These are phyloP conservation scores for Pseudozyma sp. DNA, from an alignment of 1,284 basidiomycete species.

Conservation along the genomic window DNA sequence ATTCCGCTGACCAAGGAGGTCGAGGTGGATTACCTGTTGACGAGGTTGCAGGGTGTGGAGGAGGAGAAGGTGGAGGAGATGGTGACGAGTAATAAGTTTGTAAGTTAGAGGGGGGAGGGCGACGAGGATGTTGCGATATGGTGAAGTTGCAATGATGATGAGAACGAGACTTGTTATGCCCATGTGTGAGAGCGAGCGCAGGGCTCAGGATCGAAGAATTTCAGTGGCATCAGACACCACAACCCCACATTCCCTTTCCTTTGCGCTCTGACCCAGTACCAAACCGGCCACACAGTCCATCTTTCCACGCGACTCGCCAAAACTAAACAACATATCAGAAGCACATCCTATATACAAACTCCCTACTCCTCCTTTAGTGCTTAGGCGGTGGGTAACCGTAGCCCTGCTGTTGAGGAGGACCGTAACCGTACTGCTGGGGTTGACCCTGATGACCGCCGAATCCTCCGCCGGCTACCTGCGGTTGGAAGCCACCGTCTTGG, in stretches of 20 bases:
- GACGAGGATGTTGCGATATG: too few relatives aligned
- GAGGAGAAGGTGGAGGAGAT: constrained; percentile 22
- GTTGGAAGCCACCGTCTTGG: constrained; percentile 60
- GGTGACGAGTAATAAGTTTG: constrained; percentile 33
- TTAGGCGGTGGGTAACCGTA: constrained; percentile 58
- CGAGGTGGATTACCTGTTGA: constrained; percentile 74
- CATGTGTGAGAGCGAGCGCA: too few relatives aligned
- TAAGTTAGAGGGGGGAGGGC: constrained; percentile 12
- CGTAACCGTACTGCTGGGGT: constrained; percentile 54
- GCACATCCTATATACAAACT: not conserved
- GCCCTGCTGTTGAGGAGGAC: constrained; percentile 30
- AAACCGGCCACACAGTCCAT: too few relatives aligned
- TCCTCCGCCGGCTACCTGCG: constrained; percentile 45
- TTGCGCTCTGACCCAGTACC: too few relatives aligned
- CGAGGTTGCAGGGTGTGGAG: constrained; percentile 32
- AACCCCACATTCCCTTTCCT: too few relatives aligned
- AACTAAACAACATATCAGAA: not conserved
- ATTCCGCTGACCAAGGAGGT: constrained; percentile 98
- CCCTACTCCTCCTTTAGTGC: constrained; percentile 9
- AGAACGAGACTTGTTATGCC: too few relatives aligned
- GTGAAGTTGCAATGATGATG: too few relatives aligned
- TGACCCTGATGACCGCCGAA: constrained; percentile 44
- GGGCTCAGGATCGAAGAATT: too few relatives aligned
- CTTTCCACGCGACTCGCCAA: too few relatives aligned
- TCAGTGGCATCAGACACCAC: too few relatives aligned